Percentiles rank a stretch among this genome's conserved stretches.
These are phyloP conservation scores for Trichoderma gamsii DNA, from an alignment of 495 filamentous ascomycete species.

Conservation along the genomic window DNA sequence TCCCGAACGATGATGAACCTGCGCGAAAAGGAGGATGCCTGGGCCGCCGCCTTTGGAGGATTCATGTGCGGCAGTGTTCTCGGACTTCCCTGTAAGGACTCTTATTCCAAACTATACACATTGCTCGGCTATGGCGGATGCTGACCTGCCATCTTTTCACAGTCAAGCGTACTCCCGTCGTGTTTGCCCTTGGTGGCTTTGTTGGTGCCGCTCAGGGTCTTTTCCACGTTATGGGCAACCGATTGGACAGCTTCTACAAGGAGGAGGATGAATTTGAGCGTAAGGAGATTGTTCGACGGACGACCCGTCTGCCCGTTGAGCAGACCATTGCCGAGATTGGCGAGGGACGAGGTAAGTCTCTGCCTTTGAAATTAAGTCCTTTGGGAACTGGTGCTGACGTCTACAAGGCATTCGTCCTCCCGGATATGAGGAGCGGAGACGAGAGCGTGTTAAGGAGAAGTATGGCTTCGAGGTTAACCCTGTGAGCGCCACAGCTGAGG, in stretches of 20 bases:
- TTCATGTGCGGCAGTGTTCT: constrained; percentile 65
- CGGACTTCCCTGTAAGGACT: constrained; percentile 39
- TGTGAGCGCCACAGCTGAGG: constrained; percentile 32
- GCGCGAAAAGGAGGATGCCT: constrained; percentile 65
- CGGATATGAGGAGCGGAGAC: constrained; percentile 81
- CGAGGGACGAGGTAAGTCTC: constrained; percentile 71
- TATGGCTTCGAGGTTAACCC: constrained; percentile 79
- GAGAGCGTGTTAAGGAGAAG: constrained; percentile 75
- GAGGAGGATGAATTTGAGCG: constrained; percentile 75
- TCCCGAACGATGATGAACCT: constrained; percentile 60
- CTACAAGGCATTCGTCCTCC: constrained; percentile 68
- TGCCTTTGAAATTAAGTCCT: constrained; percentile 21
- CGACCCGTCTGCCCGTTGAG: constrained; percentile 67
- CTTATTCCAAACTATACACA: background rate
- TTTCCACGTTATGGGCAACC: constrained; percentile 74
- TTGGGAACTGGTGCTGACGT: constrained; percentile 17
- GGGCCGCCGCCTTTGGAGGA: constrained; percentile 64
- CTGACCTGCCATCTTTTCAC: constrained; percentile 11
- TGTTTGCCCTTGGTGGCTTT: constrained; percentile 69
- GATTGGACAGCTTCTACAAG: constrained; percentile 49
- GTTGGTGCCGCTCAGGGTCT: constrained; percentile 58
- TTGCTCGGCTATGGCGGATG: background rate
- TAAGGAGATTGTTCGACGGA: constrained; percentile 69
- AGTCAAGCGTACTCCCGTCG: constrained; percentile 72
- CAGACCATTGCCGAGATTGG: constrained; percentile 79